These are phyloP conservation scores for Apiospora arundinis DNA, from an alignment of 2,329 filamentous ascomycete species.

Conservation along the genomic window DNA sequence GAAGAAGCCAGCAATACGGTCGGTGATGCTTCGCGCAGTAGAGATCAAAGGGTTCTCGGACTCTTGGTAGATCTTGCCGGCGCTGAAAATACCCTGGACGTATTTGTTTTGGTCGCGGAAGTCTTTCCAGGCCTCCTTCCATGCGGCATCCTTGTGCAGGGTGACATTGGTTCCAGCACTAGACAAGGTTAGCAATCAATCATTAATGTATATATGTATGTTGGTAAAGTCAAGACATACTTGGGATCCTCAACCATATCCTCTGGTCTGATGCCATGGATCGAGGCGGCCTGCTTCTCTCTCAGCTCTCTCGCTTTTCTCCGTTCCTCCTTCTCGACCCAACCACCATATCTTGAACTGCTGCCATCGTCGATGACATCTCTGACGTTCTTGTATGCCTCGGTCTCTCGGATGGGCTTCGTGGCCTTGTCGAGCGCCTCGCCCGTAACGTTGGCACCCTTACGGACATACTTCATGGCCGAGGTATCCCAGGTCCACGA, in stretches of 20 bases:
- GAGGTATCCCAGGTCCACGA: slow-evolving; percentile 97
- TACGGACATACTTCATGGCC: slow-evolving; percentile 88
- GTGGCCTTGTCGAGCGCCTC: slow-evolving; percentile 93
- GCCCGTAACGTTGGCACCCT: slow-evolving; percentile 84
- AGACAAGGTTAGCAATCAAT: slow-evolving; percentile 20
- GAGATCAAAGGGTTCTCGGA: slow-evolving; percentile 96
- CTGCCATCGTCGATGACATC: slow-evolving; percentile 96
- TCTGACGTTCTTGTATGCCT: slow-evolving; percentile 94
- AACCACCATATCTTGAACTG: slow-evolving; percentile 94
- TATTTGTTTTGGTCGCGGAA: slow-evolving; percentile 91
- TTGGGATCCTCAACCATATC: slow-evolving; percentile 83
- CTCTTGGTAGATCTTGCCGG: slow-evolving; percentile 90
- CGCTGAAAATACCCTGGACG: slow-evolving; percentile 85
- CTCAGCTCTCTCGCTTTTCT: slow-evolving; percentile 77
- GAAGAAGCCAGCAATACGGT: slow-evolving; percentile 93
- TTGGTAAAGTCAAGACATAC: slow-evolving; percentile 60
- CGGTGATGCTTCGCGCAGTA: slow-evolving; percentile 92
- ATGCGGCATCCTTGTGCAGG: slow-evolving; percentile 93
- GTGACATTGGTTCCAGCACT: slow-evolving; percentile 95
- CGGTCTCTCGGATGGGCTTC: slow-evolving; percentile 89
- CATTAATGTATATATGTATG: slow-evolving; percentile 29
- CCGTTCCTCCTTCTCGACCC: slow-evolving; percentile 95
- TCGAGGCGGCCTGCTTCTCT: slow-evolving; percentile 63
- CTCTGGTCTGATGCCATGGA: slow-evolving; percentile 59
- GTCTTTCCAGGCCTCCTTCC: slow-evolving; percentile 98